phyloP scores from a whole-genome alignment of 73 alveolate species.

The Tetrahymena borealis region DNA sequence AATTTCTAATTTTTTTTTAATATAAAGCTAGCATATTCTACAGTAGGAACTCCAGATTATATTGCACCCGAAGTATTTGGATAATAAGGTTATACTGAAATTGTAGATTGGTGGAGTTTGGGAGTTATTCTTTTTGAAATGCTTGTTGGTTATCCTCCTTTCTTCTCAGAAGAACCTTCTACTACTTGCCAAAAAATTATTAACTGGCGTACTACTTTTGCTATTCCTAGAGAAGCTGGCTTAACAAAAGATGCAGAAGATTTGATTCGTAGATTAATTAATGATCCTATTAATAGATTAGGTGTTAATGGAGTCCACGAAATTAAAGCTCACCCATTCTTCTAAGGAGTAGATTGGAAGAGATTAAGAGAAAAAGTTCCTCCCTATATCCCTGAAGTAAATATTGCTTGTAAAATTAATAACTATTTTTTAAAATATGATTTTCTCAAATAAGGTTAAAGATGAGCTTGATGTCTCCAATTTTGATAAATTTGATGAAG shows the following conservation, averaged over 20 bases:
- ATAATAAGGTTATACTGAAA: slow-evolving; percentile 59
- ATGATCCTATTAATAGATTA: slow-evolving; percentile 64
- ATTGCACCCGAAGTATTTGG: slow-evolving; percentile 98
- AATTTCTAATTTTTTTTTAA: not conserved
- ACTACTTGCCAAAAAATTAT: slow-evolving; percentile 76
- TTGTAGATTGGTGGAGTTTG: slow-evolving; percentile 93
- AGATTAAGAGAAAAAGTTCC: slow-evolving; percentile 64
- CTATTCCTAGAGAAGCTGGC: slow-evolving; percentile 70
- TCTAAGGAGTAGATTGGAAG: slow-evolving; percentile 83
- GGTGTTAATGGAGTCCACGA: slow-evolving; percentile 81
- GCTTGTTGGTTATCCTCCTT: slow-evolving; percentile 90
- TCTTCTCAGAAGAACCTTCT: slow-evolving; percentile 76
- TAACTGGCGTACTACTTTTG: slow-evolving; percentile 75
- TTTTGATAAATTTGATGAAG: slow-evolving; percentile 89
- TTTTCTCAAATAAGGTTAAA: not conserved
- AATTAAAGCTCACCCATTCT: slow-evolving; percentile 89
- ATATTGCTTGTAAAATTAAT: not conserved
- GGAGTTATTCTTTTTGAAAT: slow-evolving; percentile 87
- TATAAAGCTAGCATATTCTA: slow-evolving; percentile 38
- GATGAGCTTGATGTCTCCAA: slow-evolving; percentile 67
- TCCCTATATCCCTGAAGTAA: slow-evolving; percentile 77
- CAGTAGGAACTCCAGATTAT: slow-evolving; percentile 97
- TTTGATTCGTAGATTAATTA: slow-evolving; percentile 61
- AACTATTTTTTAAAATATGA: not conserved
- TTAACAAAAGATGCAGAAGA: slow-evolving; percentile 72